phyloP scores from a whole-genome alignment of 2,329 filamentous ascomycete genomes.

The Cytospora leucostoma region DNA sequence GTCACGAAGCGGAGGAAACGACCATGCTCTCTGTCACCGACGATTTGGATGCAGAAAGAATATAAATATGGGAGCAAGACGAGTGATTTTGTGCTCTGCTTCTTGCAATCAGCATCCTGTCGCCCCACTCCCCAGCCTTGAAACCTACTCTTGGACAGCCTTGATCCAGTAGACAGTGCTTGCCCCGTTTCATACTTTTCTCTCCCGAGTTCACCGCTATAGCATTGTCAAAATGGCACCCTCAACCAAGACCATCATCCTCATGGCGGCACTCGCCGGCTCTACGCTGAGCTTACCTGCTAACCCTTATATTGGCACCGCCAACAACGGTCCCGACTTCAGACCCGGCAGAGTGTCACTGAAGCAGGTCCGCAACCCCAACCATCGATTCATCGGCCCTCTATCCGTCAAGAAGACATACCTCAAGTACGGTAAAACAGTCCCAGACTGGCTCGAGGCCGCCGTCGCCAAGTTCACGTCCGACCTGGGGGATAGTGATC shows the following conservation, averaged over 20 bases:
- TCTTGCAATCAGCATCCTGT: constrained; percentile 14
- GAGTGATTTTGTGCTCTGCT: constrained; percentile 4
- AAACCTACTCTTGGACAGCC: too few species aligned
- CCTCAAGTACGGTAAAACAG: constrained; percentile 28
- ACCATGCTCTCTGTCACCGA: too few species aligned
- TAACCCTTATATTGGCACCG: constrained; percentile 14
- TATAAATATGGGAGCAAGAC: constrained; percentile 17
- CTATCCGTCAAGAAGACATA: constrained; percentile 30
- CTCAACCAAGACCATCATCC: constrained; percentile 13
- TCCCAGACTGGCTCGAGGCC: constrained; percentile 25
- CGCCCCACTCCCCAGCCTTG: too few species aligned
- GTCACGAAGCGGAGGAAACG: background rate
- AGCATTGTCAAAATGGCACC: constrained; percentile 12
- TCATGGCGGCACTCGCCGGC: constrained; percentile 21
- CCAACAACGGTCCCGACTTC: constrained; percentile 7
- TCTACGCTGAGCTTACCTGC: constrained; percentile 16
- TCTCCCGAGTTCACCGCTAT: background rate
- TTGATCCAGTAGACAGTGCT: background rate
- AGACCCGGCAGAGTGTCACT: constrained; percentile 20
- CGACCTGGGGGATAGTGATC: background rate
- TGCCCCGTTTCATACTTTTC: constrained; percentile 1
- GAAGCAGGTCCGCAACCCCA: constrained; percentile 29
- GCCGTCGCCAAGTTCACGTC: constrained; percentile 21
- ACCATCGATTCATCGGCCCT: constrained; percentile 26
- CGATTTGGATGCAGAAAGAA: background rate